Evolutionary conservation across 768 basidiomycete species (phyloP), one percentile per base, ranked within the genome.

Genomic region (Wakefieldia striispora): DNA sequence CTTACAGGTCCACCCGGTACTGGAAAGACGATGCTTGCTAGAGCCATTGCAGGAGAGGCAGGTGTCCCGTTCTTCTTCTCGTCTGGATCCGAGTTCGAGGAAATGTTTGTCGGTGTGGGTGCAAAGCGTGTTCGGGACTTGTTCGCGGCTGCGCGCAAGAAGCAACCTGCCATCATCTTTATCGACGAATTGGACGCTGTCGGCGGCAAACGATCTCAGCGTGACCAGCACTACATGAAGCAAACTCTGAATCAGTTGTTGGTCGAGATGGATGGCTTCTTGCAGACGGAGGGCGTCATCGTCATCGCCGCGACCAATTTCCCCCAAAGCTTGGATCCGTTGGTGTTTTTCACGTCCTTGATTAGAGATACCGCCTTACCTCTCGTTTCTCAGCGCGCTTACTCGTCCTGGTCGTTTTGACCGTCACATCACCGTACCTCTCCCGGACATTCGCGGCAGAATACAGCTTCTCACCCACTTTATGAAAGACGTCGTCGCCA

Each of bases 291-390:
- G 68, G 95, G 94, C 23, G 83, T 99, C 56, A 93, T 98, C 51
- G 89, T 97, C 53, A 91, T 97, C 50, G 95, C 90, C 27, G 91
- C 88, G n/a, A 99, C 97, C 44, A 99, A 99, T 70, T 97, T 98
- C 69, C 95, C 95, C 1, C 84, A 97, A 62, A 86, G 86, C 45
- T 75, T 99, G 53, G 97, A 99, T 66, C 84, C 82, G 90, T 91
- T 54, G 65, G 85, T 76, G 40, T 20, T 40, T 36, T 26, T 49
- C 26, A 36, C 45, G 12, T 52, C 19, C 19, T 54, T 36, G 35
- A 43, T 36, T 23, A 33, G 9, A 43, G 13, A 31, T 34, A 27
- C 10, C 19, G 16, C n/a, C 58, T 60, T 42, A 70, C 40, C 35
- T 35, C 31, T 39, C 31, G 39, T 49, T 44, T 29, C 49, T 43